Base-by-base conservation (phyloP, 441 rosid species). In the Pelargonium fulgidum region DNA sequence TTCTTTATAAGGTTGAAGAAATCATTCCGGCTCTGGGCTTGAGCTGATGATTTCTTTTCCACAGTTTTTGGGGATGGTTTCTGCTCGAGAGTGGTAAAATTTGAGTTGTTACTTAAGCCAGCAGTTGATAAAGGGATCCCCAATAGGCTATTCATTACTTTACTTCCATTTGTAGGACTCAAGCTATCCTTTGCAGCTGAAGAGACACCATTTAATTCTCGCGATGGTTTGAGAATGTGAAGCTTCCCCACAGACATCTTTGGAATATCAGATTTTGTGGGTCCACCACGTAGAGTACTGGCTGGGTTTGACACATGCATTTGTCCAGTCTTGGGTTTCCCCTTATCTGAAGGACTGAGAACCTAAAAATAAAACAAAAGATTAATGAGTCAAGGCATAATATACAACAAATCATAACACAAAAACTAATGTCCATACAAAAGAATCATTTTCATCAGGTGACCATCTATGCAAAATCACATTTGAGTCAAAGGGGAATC, bases 1-100 rank as follows among this genome's bases (percentile, higher is more conserved):
- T 82, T 84, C 79, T 89, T 93, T 69, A 93, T 66, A 33, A 75
- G 84, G 74, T 85, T 87, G 65, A 78, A 91, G 67, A 93, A 93
- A 41, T 87, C 97, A 79, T 78, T 79, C 73, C 97, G 82, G 79
- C 97, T 93, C 87, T 85, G 93, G 54, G 90, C 81, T 71, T 85
- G 94, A 70, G 86, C 77, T 12, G 54, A 47, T 67, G 86, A 84
- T 75, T 72, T 90, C 80, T 87, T 93, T 75, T 89, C 96, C 79
- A 78, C 88, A 39, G 90, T 68, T 24, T 77, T 76, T 58, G 75
- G 66, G 70, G 82, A 77, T 47, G 54, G 14, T 79, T 78, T 87
- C 71, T 76, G 81, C 52, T 86, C 89, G 68, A 68, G 76, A 70
- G 77, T 54, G n/a, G 83, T 66, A 69, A 61, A 77, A 73, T 76